Evolutionary conservation across 257 asterid genomes (phyloP).

Genomic region (Misopates orontium): DNA sequence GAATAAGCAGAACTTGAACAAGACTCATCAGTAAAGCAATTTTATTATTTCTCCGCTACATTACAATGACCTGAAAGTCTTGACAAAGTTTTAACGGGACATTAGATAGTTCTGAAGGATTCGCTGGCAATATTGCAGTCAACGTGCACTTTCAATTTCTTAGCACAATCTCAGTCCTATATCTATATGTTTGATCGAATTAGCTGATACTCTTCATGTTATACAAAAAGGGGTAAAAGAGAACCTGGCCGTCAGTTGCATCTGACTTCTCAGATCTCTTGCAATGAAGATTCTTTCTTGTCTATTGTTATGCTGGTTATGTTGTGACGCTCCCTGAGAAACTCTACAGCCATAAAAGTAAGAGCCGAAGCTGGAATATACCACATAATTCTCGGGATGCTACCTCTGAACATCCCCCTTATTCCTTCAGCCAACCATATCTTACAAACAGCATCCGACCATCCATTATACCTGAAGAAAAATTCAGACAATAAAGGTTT

Average conservation of each 20-base stretch:
- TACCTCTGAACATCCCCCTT: conserved; percentile 73
- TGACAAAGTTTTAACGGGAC: too few relatives aligned
- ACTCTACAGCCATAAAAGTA: conserved; percentile 85
- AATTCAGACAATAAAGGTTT: background rate
- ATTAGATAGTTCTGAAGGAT: too few relatives aligned
- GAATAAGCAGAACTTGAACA: too few relatives aligned
- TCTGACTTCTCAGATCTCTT: conserved; percentile 38
- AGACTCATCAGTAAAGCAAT: too few relatives aligned
- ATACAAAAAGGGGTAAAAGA: too few relatives aligned
- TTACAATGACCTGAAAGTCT: too few relatives aligned
- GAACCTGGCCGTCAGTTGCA: background rate
- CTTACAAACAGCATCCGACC: conserved; percentile 63
- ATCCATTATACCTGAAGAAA: conserved; percentile 63
- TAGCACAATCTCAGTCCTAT: too few relatives aligned
- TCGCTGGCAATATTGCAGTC: too few relatives aligned
- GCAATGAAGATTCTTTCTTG: conserved; percentile 56
- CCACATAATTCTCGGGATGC: conserved; percentile 73
- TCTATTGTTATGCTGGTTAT: conserved; percentile 53
- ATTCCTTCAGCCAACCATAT: conserved; percentile 72
- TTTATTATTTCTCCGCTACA: too few relatives aligned
- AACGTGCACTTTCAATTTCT: too few relatives aligned
- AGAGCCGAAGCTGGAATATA: conserved; percentile 83
- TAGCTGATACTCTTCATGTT: too few relatives aligned
- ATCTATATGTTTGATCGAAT: too few relatives aligned
- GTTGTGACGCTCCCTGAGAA: conserved; percentile 58